Percentiles rank a stretch among this genome's conserved stretches.
Conservation (phyloP, 1,284 basidiomycete species). For the Coniophora puteana region DNA sequence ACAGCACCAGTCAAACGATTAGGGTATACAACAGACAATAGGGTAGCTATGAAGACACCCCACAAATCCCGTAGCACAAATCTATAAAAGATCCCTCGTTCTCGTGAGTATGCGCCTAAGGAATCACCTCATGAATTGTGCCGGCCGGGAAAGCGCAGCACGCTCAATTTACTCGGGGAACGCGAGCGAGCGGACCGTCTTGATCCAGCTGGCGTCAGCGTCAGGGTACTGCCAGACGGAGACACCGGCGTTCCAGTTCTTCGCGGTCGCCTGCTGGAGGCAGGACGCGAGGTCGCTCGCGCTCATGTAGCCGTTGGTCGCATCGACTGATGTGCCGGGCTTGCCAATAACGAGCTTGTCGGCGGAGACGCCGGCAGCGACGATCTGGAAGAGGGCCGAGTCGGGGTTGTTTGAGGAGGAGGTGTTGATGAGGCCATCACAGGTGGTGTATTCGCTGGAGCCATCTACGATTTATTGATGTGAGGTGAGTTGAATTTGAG, state of each 20-base stretch:
- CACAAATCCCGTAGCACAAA: too few relatives aligned
- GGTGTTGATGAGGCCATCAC: conserved; percentile 46
- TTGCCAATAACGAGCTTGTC: conserved; percentile 52
- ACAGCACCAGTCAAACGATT: too few relatives aligned
- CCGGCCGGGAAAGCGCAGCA: too few relatives aligned
- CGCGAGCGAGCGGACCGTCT: conserved; percentile 36
- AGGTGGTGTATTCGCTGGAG: conserved; percentile 53
- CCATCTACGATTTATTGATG: conserved; percentile 41
- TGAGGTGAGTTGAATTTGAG: neutral
- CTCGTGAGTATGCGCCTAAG: too few relatives aligned
- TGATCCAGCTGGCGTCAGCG: conserved; percentile 47
- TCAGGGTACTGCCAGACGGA: conserved; percentile 49
- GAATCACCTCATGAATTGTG: too few relatives aligned
- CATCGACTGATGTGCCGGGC: conserved; percentile 35
- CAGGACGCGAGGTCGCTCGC: conserved; percentile 41
- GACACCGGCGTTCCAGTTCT: conserved; percentile 49
- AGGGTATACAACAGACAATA: too few relatives aligned
- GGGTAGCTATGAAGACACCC: too few relatives aligned
- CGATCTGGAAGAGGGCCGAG: conserved; percentile 45
- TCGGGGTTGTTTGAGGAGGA: conserved; percentile 50
- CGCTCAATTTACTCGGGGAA: conserved; percentile 40
- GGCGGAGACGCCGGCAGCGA: conserved; percentile 34
- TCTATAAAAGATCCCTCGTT: too few relatives aligned
- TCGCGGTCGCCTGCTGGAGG: conserved; percentile 34
- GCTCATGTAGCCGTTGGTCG: conserved; percentile 42